These are phyloP conservation scores for Kregervanrija pseudodelftensis DNA, from an alignment of 805 yeast genomes.

Conservation along the genomic window DNA sequence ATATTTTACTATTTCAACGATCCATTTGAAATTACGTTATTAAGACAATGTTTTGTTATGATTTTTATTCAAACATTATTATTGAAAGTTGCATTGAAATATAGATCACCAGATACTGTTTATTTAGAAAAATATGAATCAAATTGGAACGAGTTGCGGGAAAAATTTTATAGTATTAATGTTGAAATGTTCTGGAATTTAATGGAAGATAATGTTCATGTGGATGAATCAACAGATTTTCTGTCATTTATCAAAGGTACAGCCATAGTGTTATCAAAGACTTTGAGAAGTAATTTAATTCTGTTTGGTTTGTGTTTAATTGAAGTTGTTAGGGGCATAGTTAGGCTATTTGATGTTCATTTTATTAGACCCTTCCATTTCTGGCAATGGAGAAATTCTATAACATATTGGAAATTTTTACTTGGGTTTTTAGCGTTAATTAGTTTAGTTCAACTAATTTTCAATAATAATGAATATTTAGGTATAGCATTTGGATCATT, in stretches of 20 bases:
- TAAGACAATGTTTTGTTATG: slow-evolving; percentile 81
- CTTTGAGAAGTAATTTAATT: slow-evolving; percentile 11
- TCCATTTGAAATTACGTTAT: slow-evolving; percentile 73
- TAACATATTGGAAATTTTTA: slow-evolving; percentile 37
- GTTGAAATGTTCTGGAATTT: slow-evolving; percentile 5
- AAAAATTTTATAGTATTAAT: slow-evolving; percentile 17
- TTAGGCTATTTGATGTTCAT: slow-evolving; percentile 65
- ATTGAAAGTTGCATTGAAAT: slow-evolving; percentile 54
- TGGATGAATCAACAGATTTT: slow-evolving; percentile 4
- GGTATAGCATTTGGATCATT: slow-evolving; percentile 27
- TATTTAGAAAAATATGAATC: slow-evolving; percentile 28
- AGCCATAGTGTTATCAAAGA: slow-evolving; percentile 6
- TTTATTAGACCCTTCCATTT: slow-evolving; percentile 58
- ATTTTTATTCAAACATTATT: slow-evolving; percentile 66
- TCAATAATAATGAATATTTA: slow-evolving; percentile 20
- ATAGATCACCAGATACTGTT: slow-evolving; percentile 39
- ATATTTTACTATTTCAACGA: slow-evolving; percentile 70
- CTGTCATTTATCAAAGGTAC: slow-evolving; percentile 4
- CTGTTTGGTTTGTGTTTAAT: slow-evolving; percentile 9
- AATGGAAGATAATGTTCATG: slow-evolving; percentile 8
- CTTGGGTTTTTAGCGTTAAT: slow-evolving; percentile 29
- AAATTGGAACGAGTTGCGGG: slow-evolving; percentile 25
- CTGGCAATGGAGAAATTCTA: slow-evolving; percentile 69
- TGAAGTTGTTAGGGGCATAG: slow-evolving; percentile 28
- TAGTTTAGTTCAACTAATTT: slow-evolving; percentile 15